phyloP scores from a whole-genome alignment of 139 green algal genomes.

The Raphidocelis subcapitata region DNA sequence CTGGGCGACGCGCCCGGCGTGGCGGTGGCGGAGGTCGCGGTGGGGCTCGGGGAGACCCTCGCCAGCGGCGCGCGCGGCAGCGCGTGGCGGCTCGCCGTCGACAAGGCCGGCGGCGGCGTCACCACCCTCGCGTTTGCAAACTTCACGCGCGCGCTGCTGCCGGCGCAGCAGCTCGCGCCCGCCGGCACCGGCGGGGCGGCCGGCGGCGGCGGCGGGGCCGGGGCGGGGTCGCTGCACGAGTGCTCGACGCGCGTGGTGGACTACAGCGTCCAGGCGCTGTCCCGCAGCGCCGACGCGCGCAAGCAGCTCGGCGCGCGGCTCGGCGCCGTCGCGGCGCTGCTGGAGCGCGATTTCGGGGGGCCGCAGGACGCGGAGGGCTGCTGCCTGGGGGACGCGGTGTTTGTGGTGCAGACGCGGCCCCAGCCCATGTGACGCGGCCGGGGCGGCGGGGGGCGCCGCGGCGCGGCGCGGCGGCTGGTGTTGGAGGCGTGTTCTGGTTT shows the following conservation, averaged over 20 bases:
- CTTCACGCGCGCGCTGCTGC: conserved; percentile 80
- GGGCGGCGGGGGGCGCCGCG: no score
- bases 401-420: conserved; percentile 91
- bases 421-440: conserved; percentile 70
- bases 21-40: conserved; percentile 83
- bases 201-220: background rate
- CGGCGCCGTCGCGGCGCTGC: conserved; percentile 46
- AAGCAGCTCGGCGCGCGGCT: conserved; percentile 47
- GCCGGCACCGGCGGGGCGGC: background rate
- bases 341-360: conserved; percentile 71
- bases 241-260: conserved; percentile 66
- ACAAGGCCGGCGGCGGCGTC: conserved; percentile 64
- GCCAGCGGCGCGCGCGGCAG: conserved; percentile 84
- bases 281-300: conserved; percentile 47
- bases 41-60: conserved; percentile 92
- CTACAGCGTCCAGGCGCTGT: conserved; percentile 81
- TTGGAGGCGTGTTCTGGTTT: no score
- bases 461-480: no score
- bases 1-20: conserved; percentile 45
- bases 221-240: conserved; percentile 4
- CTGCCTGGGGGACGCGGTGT: conserved; percentile 71
- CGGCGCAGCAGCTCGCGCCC: background rate
- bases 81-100: conserved; percentile 83
- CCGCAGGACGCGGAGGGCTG: conserved; percentile 94
- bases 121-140: conserved; percentile 88